phyloP scores from a whole-genome alignment of 2,329 filamentous ascomycete species.

The Plectosphaerella cucumerina region DNA sequence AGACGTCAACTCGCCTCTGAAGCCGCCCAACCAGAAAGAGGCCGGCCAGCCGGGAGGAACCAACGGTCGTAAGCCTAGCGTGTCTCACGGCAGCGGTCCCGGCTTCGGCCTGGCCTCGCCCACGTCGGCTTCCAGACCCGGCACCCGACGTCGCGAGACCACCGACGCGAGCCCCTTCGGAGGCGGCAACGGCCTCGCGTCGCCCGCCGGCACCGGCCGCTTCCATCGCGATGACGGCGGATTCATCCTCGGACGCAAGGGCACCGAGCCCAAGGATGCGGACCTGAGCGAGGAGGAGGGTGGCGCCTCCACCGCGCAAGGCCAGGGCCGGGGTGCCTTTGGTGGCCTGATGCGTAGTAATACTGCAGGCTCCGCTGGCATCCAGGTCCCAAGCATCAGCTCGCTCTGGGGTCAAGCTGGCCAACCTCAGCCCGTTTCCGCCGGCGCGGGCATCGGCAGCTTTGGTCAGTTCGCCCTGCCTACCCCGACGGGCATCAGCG shows the following conservation, averaged over 20 bases:
- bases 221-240: slow-evolving; percentile 60
- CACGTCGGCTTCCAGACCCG: slow-evolving; percentile 64
- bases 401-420: slow-evolving; percentile 38
- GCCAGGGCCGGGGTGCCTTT: slow-evolving; percentile 32
- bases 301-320: slow-evolving; percentile 19
- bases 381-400: slow-evolving; percentile 29
- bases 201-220: slow-evolving; percentile 55
- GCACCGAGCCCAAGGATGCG: slow-evolving; percentile 46
- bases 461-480: slow-evolving; percentile 87
- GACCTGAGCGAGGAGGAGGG: slow-evolving; percentile 40
- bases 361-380: slow-evolving; percentile 42
- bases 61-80: slow-evolving; percentile 75
- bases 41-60: slow-evolving; percentile 51
- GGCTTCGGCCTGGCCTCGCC: slow-evolving; percentile 71
- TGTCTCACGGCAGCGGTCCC: slow-evolving; percentile 65
- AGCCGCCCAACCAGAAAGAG: slow-evolving; percentile 71
- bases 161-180: slow-evolving; percentile 62
- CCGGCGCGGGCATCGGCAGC: slow-evolving; percentile 64
- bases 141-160: slow-evolving; percentile 79
- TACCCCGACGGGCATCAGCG: slow-evolving; percentile 50
- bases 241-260: slow-evolving; percentile 54
- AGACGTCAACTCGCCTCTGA: slow-evolving; percentile 92
- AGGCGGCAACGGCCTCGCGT: slow-evolving; percentile 44
- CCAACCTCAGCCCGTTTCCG: slow-evolving; percentile 10
- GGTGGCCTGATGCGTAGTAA: slow-evolving; percentile 50